Evolutionary conservation across 2,329 filamentous ascomycete genomes (phyloP).

Genomic region (Penicillium oxalicum): DNA sequence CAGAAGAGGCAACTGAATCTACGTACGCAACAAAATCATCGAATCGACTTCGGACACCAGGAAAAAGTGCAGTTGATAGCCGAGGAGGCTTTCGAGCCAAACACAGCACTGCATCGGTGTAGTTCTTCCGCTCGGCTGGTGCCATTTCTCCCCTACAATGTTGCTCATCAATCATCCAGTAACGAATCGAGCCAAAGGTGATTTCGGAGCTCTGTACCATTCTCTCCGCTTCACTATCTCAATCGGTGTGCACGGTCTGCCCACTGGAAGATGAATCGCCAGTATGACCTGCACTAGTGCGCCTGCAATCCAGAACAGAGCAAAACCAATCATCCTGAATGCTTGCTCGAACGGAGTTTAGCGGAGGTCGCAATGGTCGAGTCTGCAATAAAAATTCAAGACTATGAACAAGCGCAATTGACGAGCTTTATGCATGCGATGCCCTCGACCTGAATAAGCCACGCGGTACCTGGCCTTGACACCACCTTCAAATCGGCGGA

Average conservation of each 20-base stretch:
- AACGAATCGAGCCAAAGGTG: not conserved
- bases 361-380: no score
- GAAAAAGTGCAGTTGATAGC: constrained; percentile 18
- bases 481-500: no score
- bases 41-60: constrained; percentile 22
- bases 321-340: not conserved
- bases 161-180: not conserved
- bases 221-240: constrained; percentile 8
- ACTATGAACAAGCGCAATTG: no score
- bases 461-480: no score
- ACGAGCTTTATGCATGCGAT: no score
- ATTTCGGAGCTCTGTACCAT: constrained; percentile 8
- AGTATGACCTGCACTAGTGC: not conserved
- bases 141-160: constrained; percentile 17
- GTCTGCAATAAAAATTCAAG: no score
- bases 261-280: not conserved
- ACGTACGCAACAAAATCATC: constrained; percentile 28
- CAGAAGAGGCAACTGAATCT: not conserved
- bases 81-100: constrained; percentile 16
- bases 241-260: not conserved
- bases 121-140: constrained; percentile 14
- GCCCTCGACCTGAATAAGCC: no score
- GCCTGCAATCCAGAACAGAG: not conserved
- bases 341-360: no score
- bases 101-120: constrained; percentile 24